These are phyloP conservation scores for Sporothrix inflata DNA, from an alignment of 2,329 filamentous ascomycete genomes.

Conservation along the genomic window DNA sequence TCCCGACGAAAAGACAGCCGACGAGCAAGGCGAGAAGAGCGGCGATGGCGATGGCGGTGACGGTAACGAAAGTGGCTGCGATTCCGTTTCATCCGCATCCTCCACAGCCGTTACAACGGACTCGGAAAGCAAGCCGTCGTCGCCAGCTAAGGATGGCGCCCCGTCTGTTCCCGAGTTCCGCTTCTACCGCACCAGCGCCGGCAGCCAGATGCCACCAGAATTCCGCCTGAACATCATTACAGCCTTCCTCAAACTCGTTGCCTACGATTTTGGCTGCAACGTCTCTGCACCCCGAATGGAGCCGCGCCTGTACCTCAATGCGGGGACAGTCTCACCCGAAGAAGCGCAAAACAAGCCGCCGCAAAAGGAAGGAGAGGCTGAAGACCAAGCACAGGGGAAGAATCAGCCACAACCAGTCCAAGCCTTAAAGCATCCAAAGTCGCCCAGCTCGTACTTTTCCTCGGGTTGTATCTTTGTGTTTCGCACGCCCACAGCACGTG, in stretches of 20 bases:
- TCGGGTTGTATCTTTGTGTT: conserved; percentile 64
- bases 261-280: conserved; percentile 69
- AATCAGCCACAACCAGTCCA: neutral
- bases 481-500: conserved; percentile 62
- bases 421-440: neutral
- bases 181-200: conserved; percentile 53
- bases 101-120: conserved; percentile 31
- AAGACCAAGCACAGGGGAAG: neutral
- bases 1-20: neutral
- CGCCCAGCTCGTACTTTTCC: conserved; percentile 57
- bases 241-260: conserved; percentile 65
- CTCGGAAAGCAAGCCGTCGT: conserved; percentile 30
- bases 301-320: conserved; percentile 59
- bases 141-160: conserved; percentile 27
- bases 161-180: conserved; percentile 30
- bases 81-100: conserved; percentile 29
- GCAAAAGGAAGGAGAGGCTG: neutral
- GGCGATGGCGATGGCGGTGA: conserved; percentile 24
- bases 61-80: conserved; percentile 22
- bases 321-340: conserved; percentile 12
- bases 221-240: conserved; percentile 60
- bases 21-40: conserved; percentile 26
- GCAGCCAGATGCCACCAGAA: conserved; percentile 61
- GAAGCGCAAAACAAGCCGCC: conserved; percentile 9
- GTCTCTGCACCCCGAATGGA: conserved; percentile 60